Percentiles rank a stretch among this genome's conserved stretches.
Conservation (phyloP, 257 asterid species). For the Knoxia roxburghii region DNA sequence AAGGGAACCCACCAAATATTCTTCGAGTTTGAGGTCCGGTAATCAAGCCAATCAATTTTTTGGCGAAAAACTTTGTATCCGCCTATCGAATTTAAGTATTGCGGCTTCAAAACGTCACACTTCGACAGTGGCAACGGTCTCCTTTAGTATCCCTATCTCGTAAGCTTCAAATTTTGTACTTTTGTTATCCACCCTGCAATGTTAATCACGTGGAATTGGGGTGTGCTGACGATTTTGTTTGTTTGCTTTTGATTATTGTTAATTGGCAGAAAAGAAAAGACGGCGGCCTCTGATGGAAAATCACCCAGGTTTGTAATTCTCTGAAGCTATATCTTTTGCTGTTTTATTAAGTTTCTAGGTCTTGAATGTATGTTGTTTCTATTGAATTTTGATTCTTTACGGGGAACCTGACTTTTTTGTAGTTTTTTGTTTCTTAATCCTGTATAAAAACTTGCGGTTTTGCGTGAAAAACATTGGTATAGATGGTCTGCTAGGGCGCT, state of each 20-base stretch:
- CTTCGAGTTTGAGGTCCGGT: conserved; percentile 20
- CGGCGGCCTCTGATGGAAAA: conserved; percentile 34
- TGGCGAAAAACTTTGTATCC: conserved; percentile 47
- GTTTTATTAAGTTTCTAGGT: neutral
- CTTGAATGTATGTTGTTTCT: neutral
- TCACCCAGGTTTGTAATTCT: conserved; percentile 40
- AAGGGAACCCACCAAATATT: conserved; percentile 33
- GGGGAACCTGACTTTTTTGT: neutral
- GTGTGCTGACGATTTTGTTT: neutral
- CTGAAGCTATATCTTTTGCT: neutral
- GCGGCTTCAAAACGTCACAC: conserved; percentile 44
- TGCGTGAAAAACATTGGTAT: conserved; percentile 6
- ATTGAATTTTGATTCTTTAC: neutral
- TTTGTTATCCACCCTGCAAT: neutral
- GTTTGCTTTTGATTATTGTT: conserved; percentile 3
- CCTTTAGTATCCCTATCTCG: conserved; percentile 69
- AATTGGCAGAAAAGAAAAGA: conserved; percentile 44
- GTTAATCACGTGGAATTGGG: neutral
- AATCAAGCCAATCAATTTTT: conserved; percentile 30
- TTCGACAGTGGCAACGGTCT: conserved; percentile 55
- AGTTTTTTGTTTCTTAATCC: neutral
- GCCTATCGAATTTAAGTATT: conserved; percentile 25
- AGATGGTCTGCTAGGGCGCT: conserved; percentile 95
- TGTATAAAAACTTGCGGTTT: neutral
- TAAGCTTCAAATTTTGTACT: conserved; percentile 21